Percentiles rank a stretch among this genome's conserved stretches.
phyloP scores from a whole-genome alignment of 2,329 filamentous ascomycete genomes.

The Mollisiaceae sp. region DNA sequence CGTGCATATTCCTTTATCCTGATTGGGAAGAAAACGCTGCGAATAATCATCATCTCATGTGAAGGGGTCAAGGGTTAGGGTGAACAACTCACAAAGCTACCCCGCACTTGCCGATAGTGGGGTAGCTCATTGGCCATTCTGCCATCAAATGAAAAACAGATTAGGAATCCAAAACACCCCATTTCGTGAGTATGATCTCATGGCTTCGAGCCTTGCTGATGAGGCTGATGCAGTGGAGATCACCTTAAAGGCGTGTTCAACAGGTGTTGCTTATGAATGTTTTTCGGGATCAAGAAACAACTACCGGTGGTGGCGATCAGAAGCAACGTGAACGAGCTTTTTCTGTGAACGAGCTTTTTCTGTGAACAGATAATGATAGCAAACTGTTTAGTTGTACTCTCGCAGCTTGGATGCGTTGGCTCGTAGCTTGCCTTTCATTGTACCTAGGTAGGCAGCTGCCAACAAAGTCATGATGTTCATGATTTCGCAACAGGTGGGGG shows the following conservation, averaged over 20 bases:
- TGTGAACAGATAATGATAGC: too few relatives aligned
- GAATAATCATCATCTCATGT: background rate
- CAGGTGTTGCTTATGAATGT: too few relatives aligned
- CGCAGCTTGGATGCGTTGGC: too few relatives aligned
- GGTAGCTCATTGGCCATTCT: background rate
- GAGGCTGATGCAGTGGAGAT: background rate
- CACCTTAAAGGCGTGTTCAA: too few relatives aligned
- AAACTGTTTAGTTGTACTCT: too few relatives aligned
- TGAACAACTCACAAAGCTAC: background rate
- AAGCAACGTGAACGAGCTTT: too few relatives aligned
- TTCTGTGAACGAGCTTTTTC: too few relatives aligned
- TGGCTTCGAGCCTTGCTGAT: background rate
- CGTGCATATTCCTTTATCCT: background rate
- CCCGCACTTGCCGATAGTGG: slow-evolving; percentile 6
- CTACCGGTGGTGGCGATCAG: too few relatives aligned
- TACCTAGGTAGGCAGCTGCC: too few relatives aligned
- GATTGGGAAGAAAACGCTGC: slow-evolving; percentile 6
- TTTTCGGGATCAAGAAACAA: too few relatives aligned
- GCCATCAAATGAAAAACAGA: background rate
- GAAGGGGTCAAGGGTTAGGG: background rate
- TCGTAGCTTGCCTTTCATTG: too few relatives aligned
- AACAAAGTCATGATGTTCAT: too few relatives aligned
- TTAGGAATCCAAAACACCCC: background rate
- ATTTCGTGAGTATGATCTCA: background rate
- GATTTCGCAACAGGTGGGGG: background rate